These are phyloP conservation scores for Phytophthora sansomeana DNA, from an alignment of 352 stramenopile genomes.

Conservation along the genomic window DNA sequence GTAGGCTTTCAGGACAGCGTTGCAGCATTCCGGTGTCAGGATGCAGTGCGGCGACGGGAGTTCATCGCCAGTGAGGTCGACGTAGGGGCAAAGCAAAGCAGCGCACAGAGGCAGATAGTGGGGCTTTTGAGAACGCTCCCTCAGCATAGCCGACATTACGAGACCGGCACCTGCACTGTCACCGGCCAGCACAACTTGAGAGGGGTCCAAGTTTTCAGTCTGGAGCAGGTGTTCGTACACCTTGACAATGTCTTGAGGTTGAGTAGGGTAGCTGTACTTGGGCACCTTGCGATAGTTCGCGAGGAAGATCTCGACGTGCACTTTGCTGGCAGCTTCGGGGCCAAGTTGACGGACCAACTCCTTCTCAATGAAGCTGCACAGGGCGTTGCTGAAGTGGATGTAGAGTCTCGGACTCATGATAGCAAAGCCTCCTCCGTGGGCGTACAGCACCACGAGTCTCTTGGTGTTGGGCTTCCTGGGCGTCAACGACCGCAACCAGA, in stretches of 20 bases:
- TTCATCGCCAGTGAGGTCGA: constrained; percentile 42
- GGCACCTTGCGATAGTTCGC: constrained; percentile 62
- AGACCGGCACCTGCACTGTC: constrained; percentile 56
- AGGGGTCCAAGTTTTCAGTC: constrained; percentile 39
- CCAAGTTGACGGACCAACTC: constrained; percentile 31
- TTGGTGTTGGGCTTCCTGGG: constrained; percentile 14
- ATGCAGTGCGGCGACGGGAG: constrained; percentile 39
- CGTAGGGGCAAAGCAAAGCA: constrained; percentile 43
- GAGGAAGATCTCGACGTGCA: constrained; percentile 52
- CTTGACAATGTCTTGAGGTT: constrained; percentile 44
- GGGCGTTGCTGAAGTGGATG: constrained; percentile 46
- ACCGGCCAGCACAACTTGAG: constrained; percentile 50
- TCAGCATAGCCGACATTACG: constrained; percentile 50
- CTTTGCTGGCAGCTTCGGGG: neutral
- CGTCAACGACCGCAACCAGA: constrained; percentile 36
- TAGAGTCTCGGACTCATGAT: constrained; percentile 52
- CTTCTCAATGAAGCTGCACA: constrained; percentile 34
- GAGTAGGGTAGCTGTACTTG: constrained; percentile 52
- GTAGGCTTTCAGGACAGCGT: constrained; percentile 33
- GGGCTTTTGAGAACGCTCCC: constrained; percentile 34
- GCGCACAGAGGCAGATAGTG: constrained; percentile 40
- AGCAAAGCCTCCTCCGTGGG: constrained; percentile 57
- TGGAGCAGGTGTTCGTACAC: constrained; percentile 56
- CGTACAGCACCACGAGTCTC: constrained; percentile 44
- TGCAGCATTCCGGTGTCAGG: constrained; percentile 29